phyloP scores from a whole-genome alignment of 2,329 filamentous ascomycete genomes.

The Microcyclospora tardicrescens region DNA sequence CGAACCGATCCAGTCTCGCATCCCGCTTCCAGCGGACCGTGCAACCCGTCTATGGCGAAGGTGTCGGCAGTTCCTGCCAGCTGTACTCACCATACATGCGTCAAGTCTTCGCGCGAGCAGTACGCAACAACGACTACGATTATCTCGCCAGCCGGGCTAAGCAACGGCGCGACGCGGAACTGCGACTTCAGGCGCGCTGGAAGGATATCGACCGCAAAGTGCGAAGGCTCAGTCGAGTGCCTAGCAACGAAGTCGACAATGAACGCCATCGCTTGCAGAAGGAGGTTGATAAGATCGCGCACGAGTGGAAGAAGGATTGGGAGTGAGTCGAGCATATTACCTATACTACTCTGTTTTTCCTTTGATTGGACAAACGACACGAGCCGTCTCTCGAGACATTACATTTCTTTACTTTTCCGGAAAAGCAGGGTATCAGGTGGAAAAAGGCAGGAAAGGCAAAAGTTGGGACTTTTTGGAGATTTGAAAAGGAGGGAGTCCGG shows the following conservation, averaged over 20 bases:
- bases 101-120: conserved; percentile 53
- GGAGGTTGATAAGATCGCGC: conserved; percentile 36
- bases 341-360: too few relatives aligned
- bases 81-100: conserved; percentile 74
- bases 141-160: conserved; percentile 52
- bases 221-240: conserved; percentile 28
- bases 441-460: too few relatives aligned
- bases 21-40: conserved; percentile 51
- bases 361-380: too few relatives aligned
- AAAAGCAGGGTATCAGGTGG: too few relatives aligned
- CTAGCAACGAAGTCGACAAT: conserved; percentile 40
- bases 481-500: too few relatives aligned
- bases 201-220: conserved; percentile 17
- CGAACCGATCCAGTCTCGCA: conserved; percentile 37
- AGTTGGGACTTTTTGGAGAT: too few relatives aligned
- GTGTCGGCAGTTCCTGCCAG: conserved; percentile 49
- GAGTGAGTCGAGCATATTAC: conserved; percentile 22
- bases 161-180: conserved; percentile 44
- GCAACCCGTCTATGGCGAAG: conserved; percentile 41
- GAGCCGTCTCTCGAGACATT: too few relatives aligned
- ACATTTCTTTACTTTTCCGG: too few relatives aligned
- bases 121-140: conserved; percentile 51
- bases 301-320: conserved; percentile 39
- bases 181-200: conserved; percentile 44
- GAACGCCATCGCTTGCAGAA: conserved; percentile 42